Evolutionary conservation across 495 filamentous ascomycete species (phyloP).

Genomic region (Penicillium soppii): DNA sequence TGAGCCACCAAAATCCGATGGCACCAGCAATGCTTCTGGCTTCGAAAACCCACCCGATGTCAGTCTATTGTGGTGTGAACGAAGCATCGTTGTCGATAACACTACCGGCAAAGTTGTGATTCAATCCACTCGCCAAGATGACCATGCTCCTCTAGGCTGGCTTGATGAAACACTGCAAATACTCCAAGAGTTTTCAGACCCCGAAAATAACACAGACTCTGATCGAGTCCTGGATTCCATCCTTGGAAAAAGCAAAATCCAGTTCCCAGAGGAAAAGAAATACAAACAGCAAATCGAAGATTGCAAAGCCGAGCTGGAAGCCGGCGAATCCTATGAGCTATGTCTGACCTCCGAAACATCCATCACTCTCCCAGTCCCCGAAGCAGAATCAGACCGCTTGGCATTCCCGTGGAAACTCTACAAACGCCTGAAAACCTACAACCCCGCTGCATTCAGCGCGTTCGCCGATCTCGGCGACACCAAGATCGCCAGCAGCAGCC

Average conservation of each 20-base stretch:
- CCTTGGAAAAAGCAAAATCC: constrained; percentile 28
- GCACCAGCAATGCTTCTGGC: not conserved
- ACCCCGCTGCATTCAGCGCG: constrained; percentile 85
- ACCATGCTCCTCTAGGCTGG: constrained; percentile 37
- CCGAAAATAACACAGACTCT: constrained; percentile 6
- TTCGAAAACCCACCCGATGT: constrained; percentile 63
- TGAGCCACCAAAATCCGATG: not conserved
- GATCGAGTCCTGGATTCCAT: constrained; percentile 32
- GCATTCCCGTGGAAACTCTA: constrained; percentile 67
- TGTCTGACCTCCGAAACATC: constrained; percentile 78
- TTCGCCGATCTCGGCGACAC: constrained; percentile 69
- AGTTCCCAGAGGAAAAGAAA: constrained; percentile 49
- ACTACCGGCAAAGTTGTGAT: constrained; percentile 57
- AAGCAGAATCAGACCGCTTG: constrained; percentile 17
- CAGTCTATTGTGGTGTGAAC: constrained; percentile 72
- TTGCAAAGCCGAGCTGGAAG: constrained; percentile 70
- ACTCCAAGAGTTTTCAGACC: constrained; percentile 10
- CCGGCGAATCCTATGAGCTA: constrained; percentile 90
- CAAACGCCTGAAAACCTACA: constrained; percentile 63
- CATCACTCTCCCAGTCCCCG: constrained; percentile 46
- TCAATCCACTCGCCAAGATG: constrained; percentile 53
- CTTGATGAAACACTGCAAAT: constrained; percentile 31
- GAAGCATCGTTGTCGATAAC: constrained; percentile 81
- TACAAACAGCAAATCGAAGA: constrained; percentile 64
- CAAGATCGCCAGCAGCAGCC: constrained; percentile 80